These are phyloP conservation scores for Cryphonectria radicalis DNA, from an alignment of 2,329 filamentous ascomycete species.

Conservation along the genomic window DNA sequence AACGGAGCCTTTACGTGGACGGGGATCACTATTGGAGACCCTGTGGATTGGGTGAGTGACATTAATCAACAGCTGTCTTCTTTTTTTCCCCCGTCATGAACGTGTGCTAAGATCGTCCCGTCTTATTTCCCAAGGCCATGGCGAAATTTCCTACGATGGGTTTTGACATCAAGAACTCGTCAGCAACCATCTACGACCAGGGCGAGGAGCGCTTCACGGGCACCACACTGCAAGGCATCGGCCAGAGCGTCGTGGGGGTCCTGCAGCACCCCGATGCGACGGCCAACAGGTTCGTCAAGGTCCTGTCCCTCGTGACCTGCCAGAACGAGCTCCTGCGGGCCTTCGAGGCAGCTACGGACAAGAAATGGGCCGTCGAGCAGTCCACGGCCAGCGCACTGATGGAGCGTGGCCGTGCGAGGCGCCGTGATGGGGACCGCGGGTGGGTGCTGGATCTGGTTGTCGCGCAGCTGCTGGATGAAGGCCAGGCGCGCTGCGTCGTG, in stretches of 20 bases:
- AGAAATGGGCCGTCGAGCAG: slow-evolving; percentile 33
- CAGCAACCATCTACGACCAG: slow-evolving; percentile 51
- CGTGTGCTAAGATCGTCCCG: background rate
- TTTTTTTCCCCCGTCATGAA: background rate
- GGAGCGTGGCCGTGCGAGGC: slow-evolving; percentile 31
- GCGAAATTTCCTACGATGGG: slow-evolving; percentile 36
- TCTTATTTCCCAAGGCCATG: slow-evolving; percentile 24
- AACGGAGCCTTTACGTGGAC: slow-evolving; percentile 37
- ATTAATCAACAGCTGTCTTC: background rate
- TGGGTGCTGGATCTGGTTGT: slow-evolving; percentile 39
- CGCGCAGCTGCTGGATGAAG: slow-evolving; percentile 38
- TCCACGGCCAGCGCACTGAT: slow-evolving; percentile 13
- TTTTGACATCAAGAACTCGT: slow-evolving; percentile 34
- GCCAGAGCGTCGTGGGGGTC: slow-evolving; percentile 52
- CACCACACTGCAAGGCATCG: slow-evolving; percentile 53
- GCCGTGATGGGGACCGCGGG: slow-evolving; percentile 29
- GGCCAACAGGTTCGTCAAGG: slow-evolving; percentile 53
- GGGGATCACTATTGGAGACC: slow-evolving; percentile 38
- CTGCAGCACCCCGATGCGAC: slow-evolving; percentile 56
- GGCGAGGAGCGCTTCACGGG: slow-evolving; percentile 53
- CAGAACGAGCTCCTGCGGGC: slow-evolving; percentile 32
- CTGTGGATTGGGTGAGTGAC: slow-evolving; percentile 38
- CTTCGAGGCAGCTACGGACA: slow-evolving; percentile 32
- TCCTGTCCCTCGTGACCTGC: slow-evolving; percentile 43
- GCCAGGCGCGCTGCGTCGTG: slow-evolving; percentile 36